phyloP scores from a whole-genome alignment of 176 grass and related monocot species.

The Chrysopogon serrulatus region DNA sequence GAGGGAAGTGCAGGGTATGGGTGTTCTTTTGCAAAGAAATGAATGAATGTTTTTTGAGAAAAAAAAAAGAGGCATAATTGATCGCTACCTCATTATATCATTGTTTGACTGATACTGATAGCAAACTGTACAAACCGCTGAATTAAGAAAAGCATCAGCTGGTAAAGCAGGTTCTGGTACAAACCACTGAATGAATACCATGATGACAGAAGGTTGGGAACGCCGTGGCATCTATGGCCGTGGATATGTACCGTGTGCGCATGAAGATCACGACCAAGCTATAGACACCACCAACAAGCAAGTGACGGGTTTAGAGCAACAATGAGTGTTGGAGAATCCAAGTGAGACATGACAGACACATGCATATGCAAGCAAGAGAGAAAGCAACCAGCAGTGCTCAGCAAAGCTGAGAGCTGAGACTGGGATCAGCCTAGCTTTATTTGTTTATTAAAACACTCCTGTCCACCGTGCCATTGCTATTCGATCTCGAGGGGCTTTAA shows the following conservation, averaged over 20 bases:
- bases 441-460: background rate
- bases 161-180: background rate
- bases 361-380: background rate
- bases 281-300: background rate
- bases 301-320: background rate
- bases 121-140: background rate
- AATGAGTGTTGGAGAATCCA: background rate
- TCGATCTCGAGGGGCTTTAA: background rate
- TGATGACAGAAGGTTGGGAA: background rate
- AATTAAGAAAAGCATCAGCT: background rate
- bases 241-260: too few relatives aligned
- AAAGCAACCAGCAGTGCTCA: conserved; percentile 11
- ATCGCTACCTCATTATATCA: background rate
- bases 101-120: background rate
- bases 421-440: background rate
- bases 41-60: background rate
- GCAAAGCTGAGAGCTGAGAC: too few relatives aligned
- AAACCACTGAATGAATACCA: background rate
- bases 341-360: background rate
- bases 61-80: too few relatives aligned
- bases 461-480: background rate
- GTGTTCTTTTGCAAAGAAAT: background rate
- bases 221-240: background rate
- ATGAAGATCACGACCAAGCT: background rate
- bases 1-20: background rate